Evolutionary conservation across 257 asterid genomes (phyloP).

Genomic region (Solanum megistacrolobum): DNA sequence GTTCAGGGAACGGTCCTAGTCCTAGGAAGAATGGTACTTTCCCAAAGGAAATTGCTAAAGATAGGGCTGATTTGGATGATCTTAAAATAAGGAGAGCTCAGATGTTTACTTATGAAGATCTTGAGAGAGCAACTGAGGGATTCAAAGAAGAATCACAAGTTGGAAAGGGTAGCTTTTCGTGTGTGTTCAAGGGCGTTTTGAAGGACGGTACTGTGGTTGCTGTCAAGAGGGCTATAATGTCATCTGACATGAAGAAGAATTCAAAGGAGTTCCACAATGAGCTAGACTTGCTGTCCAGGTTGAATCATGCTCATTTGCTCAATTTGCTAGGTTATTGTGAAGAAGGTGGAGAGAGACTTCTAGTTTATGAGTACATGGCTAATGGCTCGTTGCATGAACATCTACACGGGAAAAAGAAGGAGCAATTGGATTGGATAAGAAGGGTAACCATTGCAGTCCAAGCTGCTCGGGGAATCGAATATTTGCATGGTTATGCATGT

Average conservation of each 20-base stretch:
- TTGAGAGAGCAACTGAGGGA: slow-evolving; percentile 59
- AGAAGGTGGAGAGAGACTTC: slow-evolving; percentile 72
- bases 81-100: slow-evolving; percentile 70
- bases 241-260: slow-evolving; percentile 69
- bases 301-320: slow-evolving; percentile 81
- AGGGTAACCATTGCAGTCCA: slow-evolving; percentile 86
- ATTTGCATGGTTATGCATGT: slow-evolving; percentile 87
- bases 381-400: slow-evolving; percentile 84
- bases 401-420: slow-evolving; percentile 51
- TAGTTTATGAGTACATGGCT: slow-evolving; percentile 92
- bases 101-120: slow-evolving; percentile 63
- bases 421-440: slow-evolving; percentile 73
- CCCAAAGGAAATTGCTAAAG: slow-evolving; percentile 39
- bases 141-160: slow-evolving; percentile 70
- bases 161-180: slow-evolving; percentile 86
- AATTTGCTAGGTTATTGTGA: slow-evolving; percentile 86
- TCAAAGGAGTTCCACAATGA: slow-evolving; percentile 79
- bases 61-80: slow-evolving; percentile 57
- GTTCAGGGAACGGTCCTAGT: slow-evolving; percentile 25
- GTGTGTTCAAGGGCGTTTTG: slow-evolving; percentile 75
- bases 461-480: slow-evolving; percentile 89
- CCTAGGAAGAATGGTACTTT: slow-evolving; percentile 31
- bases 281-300: slow-evolving; percentile 72
- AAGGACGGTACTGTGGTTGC: slow-evolving; percentile 75
- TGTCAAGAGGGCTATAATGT: slow-evolving; percentile 65